Evolutionary conservation across 208 protist species (phyloP), one percentile per base, ranked within the genome.

Genomic region (Novymonas esmeraldas): DNA sequence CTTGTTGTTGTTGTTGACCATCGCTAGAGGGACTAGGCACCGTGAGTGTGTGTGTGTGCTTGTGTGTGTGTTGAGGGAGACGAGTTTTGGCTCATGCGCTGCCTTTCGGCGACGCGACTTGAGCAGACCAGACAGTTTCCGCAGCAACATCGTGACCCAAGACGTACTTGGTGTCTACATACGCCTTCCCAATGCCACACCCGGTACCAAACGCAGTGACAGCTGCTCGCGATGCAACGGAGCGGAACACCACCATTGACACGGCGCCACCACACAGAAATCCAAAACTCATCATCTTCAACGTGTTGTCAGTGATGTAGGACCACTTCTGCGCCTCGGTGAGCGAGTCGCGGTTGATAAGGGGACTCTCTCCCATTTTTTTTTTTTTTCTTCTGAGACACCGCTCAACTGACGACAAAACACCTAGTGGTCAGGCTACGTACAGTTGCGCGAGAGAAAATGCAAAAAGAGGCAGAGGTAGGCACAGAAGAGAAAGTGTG

Each of bases 91-190:
- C 45, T 57, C 28, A 73, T 24, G 33, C 11, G 29, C 44, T 70
- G 18, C 39, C 54, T 31, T 74, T 73, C 3, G 66, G n/a, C 24
- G 51, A 70, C 38, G 76, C 54, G 7, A 89, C 85, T 50, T 88
- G 72, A 10, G 85, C 89, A 48, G 77, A 79, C 89, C 89, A 92
- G 5, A 86, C 69, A 2, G 81, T 76, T 54, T 85, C 81, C 9
- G 84, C 85, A 39, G 75, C 62, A 20, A 92, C 73, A 67, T 96
- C 84, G 59, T 96, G 90, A 11, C 90, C 90, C 28, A 96, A 75
- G 36, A 94, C 66, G 65, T 92, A 96, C 59, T 89, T 81, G 4
- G 87, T 83, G 58, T 96, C 90, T 20, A 96, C 87, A 42, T 94
- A 96, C 11, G 90, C 71, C 58, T 86, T 90, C 10, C 90, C 90